Conservation (phyloP, 2,329 filamentous ascomycete genomes). For the Sporothrix dimorphospora region DNA sequence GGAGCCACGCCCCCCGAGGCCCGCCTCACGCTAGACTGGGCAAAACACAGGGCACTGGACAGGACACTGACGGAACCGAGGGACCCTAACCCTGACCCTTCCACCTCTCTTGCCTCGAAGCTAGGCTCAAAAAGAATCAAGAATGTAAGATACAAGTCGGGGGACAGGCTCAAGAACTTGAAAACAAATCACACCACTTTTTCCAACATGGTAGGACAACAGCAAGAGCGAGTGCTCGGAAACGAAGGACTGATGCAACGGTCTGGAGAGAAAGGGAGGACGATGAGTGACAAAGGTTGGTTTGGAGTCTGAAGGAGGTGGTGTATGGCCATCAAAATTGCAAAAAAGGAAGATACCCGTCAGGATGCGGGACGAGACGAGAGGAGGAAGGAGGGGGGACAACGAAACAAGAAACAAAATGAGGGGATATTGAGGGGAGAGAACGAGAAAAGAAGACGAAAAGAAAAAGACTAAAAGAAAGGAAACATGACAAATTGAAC, state of each 20-base stretch:
- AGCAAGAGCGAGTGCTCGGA: background rate
- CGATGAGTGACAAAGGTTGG: background rate
- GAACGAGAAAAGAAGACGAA: background rate
- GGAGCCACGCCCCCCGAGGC: background rate
- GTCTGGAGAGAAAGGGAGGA: background rate
- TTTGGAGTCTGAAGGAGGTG: background rate
- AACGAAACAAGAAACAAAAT: conserved; percentile 6
- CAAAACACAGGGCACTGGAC: background rate
- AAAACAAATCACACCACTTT: too few relatives aligned
- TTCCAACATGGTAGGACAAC: background rate
- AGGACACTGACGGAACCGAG: background rate
- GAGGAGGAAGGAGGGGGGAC: background rate
- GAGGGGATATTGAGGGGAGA: background rate
- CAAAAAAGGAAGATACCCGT: conserved; percentile 12
- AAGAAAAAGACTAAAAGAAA: background rate
- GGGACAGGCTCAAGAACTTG: too few relatives aligned
- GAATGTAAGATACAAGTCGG: too few relatives aligned
- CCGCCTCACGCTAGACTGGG: background rate
- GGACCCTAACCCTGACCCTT: background rate
- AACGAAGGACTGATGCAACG: conserved; percentile 7
- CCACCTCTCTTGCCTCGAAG: background rate
- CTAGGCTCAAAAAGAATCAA: background rate
- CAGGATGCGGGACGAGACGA: conserved; percentile 19
- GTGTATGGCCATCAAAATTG: conserved; percentile 7
- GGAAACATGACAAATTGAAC: background rate